Base-by-base conservation (phyloP, 345 rosid genomes). In the Ceriops decandra region DNA sequence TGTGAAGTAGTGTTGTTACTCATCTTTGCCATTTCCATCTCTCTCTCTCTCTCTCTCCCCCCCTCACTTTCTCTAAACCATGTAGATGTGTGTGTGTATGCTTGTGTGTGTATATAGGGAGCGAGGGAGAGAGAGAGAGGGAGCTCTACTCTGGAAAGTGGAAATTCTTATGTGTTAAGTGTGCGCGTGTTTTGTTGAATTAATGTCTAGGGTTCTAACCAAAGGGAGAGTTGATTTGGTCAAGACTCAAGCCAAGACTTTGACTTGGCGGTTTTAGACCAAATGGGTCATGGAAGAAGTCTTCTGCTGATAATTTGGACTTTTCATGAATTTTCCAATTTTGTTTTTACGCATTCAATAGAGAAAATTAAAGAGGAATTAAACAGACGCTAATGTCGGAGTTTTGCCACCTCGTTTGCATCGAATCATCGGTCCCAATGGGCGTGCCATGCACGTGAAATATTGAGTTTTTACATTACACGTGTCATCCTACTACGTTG, bases 11-110 rank as follows among this genome's bases (percentile, higher is more conserved):
- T 74, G 42, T 26, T 60, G 3, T n/a, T 56, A 15, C 61, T 56
- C 26, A 42, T 26, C 62, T 63, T 26, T 22, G 58, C 31, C 65
- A 58, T 15, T 69, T 72, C 71, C 70, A 66, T 65, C 26, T 32
- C 49, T 21, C 32, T 31, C 26, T 20, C 6, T 53, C 6, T 53
- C 47, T 42, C 13, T 22, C 58, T 21, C 27, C 19, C 22, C 17
- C 22, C 17, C 22, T 32, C 59, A 19, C 31, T 46, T 19, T 56
- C 59, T 56, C 28, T 42, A 13, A 42, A 13, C 19, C 19, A 42
- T 42, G 19, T 42, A 42, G 17, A 11, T 56, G 10, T 24, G 24
- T n/a, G 10, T 54, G 1, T 8, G 9, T 1, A 1, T 1, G n/a
- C n/a, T n/a, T 24, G 24, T n/a, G 10, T 54, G 1, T 8, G 9